Base-by-base conservation (phyloP, 306 rosid genomes). In the Pyrus pyrifolia region DNA sequence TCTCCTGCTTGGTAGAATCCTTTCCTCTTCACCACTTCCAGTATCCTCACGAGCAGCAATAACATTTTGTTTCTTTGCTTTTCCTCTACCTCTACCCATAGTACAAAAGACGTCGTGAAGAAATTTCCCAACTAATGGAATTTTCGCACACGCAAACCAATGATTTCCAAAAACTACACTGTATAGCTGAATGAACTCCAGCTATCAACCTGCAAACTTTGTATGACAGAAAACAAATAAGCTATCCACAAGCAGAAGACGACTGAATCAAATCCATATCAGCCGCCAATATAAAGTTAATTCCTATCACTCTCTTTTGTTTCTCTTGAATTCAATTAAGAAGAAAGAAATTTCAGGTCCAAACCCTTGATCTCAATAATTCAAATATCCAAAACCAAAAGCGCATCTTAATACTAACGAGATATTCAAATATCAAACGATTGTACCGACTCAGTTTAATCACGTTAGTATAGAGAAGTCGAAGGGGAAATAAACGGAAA, bases 41-140 rank as follows among this genome's bases (percentile, higher is more conserved):
- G 83, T 79, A 76, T 87, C 91, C 77, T 91, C 86, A 23, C 59
- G 71, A 63, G 67, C 81, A 46, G 81, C 80, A 55, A 71, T 78
- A 76, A 68, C 81, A 51, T 85, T 57, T 79, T 84, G 88, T 69
- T 86, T 91, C 90, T 89, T 91, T 73, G 88, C 93, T 69, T 89
- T 89, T 73, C 93, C 92, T 74, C 90, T 82, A 59, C 90, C 91
- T 86, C 93, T 87, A 68, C 88, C 97, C 92, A 91, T 91, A 15
- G 72, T 59, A 23, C 7, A 64, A 81, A 76, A 76, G 73, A 52
- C 72, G 73, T 71, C 4, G 53, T 29, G 67, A 72, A 52, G 67
- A 76, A 68, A 79, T 61, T 52, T 80, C 59, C 61, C 60, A 65
- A 67, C 76, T 74, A 78, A 67, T 63, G 2, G 57, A 76, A 81